Base-by-base conservation (phyloP, 2,329 filamentous ascomycete species). In the Amauroascus niger region DNA sequence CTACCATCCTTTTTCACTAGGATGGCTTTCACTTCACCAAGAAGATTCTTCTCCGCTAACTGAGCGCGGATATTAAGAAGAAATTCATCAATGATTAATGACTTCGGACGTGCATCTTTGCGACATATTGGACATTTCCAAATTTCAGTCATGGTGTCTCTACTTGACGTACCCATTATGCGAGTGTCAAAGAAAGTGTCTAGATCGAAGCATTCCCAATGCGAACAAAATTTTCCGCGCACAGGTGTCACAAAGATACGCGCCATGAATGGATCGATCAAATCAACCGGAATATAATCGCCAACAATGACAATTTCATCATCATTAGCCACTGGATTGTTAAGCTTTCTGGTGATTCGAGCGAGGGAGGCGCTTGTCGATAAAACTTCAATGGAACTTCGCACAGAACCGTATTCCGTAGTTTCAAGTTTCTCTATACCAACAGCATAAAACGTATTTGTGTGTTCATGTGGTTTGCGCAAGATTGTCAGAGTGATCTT, bases 151-250 rank as follows among this genome's bases (percentile, higher is more conserved):
- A 66, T 50, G 20, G 60, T 57, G 22, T 59, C 54, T 16, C 50
- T 49, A 73, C 65, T 48, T 13, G 71, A 69, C 4, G 75, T 73
- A 40, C 66, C 70, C 22, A 65, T 68, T 20, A 61, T 65, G 14
- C 87, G 81, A 4, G 84, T 87, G 13, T 75, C 68, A 7, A 98
- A 77, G 73, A 88, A 97, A 0, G 80, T 90, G 18, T 86, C 79
- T 6, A 96, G 80, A 65, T 97, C 91, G 65, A 97, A 96, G 65
- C 89, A 95, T 64, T 96, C 88, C 33, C 84, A 73, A 65, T 98
- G 91, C 22, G 74, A 73, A 66, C 93, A 98, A 2, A 67, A 61
- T 6, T 63, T 71, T 24, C 88, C 83, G 26, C 90, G 83, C 1
- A 84, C 87, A 0, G 93, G 91, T 0, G 78, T 75, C 4, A 79